Conservation (phyloP, 2,329 filamentous ascomycete species). For the Cordyceps tenuipes region DNA sequence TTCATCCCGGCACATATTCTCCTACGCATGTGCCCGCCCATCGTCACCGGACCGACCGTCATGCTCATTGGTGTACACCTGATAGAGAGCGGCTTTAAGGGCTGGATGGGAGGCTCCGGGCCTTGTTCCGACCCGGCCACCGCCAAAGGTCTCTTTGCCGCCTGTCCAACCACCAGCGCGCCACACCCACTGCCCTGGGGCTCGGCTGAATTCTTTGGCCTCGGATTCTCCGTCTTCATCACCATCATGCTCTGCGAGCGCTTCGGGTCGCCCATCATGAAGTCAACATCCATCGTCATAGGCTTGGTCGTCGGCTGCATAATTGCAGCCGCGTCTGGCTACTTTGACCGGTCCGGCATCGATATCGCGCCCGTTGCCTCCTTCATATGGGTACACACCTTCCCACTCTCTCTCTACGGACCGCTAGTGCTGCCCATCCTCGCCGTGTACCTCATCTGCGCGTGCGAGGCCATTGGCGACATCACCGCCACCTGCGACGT, state of each 20-base stretch:
- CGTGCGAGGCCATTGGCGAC: constrained; percentile 73
- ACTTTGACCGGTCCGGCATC: constrained; percentile 68
- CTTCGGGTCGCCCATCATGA: constrained; percentile 79
- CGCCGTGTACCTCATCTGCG: constrained; percentile 62
- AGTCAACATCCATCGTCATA: constrained; percentile 66
- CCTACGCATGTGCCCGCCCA: constrained; percentile 68
- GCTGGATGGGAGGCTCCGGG: constrained; percentile 71
- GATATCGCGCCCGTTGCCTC: constrained; percentile 61
- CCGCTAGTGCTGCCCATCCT: constrained; percentile 66
- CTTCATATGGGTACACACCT: constrained; percentile 75
- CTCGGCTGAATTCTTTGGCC: constrained; percentile 65
- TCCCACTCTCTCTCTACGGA: constrained; percentile 62
- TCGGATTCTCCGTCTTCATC: constrained; percentile 72
- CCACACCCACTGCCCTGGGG: constrained; percentile 71
- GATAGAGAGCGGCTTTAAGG: constrained; percentile 62
- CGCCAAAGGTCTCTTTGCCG: constrained; percentile 45
- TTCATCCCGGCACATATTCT: constrained; percentile 63
- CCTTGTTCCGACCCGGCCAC: constrained; percentile 41
- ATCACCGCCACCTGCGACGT: constrained; percentile 78
- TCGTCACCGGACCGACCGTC: constrained; percentile 65
- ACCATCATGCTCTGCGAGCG: constrained; percentile 75
- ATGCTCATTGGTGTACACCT: constrained; percentile 66
- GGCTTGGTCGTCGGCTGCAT: constrained; percentile 69
- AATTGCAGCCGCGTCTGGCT: constrained; percentile 68
- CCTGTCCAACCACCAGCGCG: constrained; percentile 59